These are phyloP conservation scores for Phylloporus sp. DNA, from an alignment of 768 basidiomycete genomes.

Conservation along the genomic window DNA sequence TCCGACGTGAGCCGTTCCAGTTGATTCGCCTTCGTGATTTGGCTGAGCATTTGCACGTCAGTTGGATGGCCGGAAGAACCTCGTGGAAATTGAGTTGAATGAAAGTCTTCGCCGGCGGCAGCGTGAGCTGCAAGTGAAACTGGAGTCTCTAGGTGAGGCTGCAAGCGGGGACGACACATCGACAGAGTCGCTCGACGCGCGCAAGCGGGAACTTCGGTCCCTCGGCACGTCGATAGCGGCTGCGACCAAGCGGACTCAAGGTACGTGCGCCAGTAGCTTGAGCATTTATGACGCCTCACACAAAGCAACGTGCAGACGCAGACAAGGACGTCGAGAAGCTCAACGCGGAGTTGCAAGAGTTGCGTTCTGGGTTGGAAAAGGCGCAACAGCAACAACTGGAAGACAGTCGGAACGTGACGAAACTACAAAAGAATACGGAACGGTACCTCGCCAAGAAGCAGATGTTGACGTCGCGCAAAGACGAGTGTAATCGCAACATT, in stretches of 20 bases:
- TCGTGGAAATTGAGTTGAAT: conserved; percentile 88
- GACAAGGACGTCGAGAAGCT: conserved; percentile 70
- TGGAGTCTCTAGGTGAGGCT: conserved; percentile 70
- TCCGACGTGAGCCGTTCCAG: conserved; percentile 52
- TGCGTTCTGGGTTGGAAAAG: conserved; percentile 61
- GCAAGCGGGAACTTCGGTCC: conserved; percentile 61
- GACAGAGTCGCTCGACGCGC: conserved; percentile 61
- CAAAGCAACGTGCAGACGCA: conserved; percentile 40
- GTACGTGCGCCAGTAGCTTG: conserved; percentile 27
- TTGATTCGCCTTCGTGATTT: background rate
- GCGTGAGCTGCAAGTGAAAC: conserved; percentile 69
- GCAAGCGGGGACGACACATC: conserved; percentile 53
- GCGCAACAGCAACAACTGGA: conserved; percentile 80
- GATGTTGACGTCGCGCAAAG: conserved; percentile 77
- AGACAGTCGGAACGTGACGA: conserved; percentile 80
- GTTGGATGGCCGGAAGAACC: conserved; percentile 69
- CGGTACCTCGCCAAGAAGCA: conserved; percentile 90
- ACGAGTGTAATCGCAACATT: conserved; percentile 93
- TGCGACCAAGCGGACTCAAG: conserved; percentile 58
- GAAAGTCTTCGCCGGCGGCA: conserved; percentile 78
- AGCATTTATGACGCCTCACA: background rate
- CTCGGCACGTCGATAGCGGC: conserved; percentile 63
- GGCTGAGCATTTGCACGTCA: conserved; percentile 3
- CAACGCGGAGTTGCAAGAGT: conserved; percentile 59
- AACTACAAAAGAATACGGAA: conserved; percentile 93